These are phyloP conservation scores for Mortierella hygrophila DNA, from an alignment of 192 early-diverging fungal species.

Conservation along the genomic window DNA sequence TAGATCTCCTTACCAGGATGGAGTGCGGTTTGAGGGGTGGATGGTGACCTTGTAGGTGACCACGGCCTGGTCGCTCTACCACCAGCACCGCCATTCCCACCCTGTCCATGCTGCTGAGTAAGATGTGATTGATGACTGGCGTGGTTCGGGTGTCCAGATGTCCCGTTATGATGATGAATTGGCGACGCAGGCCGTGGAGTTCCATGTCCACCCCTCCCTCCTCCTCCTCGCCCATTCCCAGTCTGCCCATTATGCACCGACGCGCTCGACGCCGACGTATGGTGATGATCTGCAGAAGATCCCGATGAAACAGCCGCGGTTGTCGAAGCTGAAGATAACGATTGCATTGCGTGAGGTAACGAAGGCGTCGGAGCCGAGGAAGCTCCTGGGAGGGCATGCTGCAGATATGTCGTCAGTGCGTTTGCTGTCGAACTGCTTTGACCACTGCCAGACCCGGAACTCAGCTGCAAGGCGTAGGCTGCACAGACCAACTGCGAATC, in stretches of 20 bases:
- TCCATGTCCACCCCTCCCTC: constrained; percentile 24
- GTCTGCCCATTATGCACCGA: background rate
- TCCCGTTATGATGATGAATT: constrained; percentile 13
- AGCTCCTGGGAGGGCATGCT: constrained; percentile 26
- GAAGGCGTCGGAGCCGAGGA: background rate
- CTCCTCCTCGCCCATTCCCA: constrained; percentile 1
- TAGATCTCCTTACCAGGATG: background rate
- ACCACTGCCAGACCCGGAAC: constrained; percentile 3
- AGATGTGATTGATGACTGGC: constrained; percentile 12
- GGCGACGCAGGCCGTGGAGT: constrained; percentile 27
- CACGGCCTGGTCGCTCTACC: constrained; percentile 1
- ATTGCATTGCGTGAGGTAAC: background rate
- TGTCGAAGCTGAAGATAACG: background rate
- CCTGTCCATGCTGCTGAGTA: background rate
- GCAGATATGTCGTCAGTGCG: constrained; percentile 17
- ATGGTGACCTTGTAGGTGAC: constrained; percentile 19
- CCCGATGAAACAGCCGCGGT: background rate
- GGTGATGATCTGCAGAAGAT: background rate
- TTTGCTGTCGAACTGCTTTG: background rate
- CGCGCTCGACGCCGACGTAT: background rate
- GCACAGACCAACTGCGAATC: constrained; percentile 50
- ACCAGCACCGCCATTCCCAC: background rate
- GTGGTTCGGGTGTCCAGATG: constrained; percentile 9
- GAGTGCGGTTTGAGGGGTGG: constrained; percentile 1
- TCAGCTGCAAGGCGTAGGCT: constrained; percentile 44